These are phyloP conservation scores for Cyclotella choctawhatcheeana DNA, from an alignment of 108 stramenopile genomes.

Conservation along the genomic window DNA sequence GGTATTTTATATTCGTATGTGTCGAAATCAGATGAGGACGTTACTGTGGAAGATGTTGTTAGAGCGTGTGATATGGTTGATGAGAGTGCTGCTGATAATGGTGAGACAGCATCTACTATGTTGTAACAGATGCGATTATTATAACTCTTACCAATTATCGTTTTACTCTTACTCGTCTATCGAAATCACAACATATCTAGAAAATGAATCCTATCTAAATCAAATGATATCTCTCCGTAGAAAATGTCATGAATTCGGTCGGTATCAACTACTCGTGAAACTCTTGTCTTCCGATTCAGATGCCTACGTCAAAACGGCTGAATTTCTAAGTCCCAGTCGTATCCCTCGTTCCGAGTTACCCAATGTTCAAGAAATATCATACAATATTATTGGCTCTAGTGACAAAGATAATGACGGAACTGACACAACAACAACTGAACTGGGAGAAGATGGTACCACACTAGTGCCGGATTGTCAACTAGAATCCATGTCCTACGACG, in stretches of 20 bases:
- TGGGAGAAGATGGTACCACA: conserved; percentile 34
- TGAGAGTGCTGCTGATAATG: conserved; percentile 18
- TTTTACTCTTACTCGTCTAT: too few relatives aligned
- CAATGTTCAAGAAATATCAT: conserved; percentile 80
- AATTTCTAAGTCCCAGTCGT: conserved; percentile 77
- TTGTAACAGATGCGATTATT: not conserved
- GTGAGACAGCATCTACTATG: not conserved
- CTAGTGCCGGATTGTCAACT: conserved; percentile 79
- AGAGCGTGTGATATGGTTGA: conserved; percentile 73
- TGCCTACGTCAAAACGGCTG: conserved; percentile 76
- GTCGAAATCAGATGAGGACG: conserved; percentile 34
- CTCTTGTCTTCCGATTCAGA: conserved; percentile 67
- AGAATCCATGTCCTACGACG: conserved; percentile 61
- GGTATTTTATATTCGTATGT: conserved; percentile 30
- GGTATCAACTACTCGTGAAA: conserved; percentile 71
- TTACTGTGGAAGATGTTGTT: conserved; percentile 61
- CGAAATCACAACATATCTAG: not conserved
- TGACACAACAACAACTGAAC: conserved; percentile 10
- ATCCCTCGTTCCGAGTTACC: conserved; percentile 68
- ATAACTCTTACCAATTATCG: too few relatives aligned
- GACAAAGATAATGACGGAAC: not conserved
- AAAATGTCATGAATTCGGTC: conserved; percentile 60
- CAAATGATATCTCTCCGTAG: conserved; percentile 41
- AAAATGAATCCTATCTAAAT: conserved; percentile 15
- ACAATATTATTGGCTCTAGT: not conserved